Base-by-base conservation (phyloP, 805 yeast genomes). In the Metschnikowia rubicola region DNA sequence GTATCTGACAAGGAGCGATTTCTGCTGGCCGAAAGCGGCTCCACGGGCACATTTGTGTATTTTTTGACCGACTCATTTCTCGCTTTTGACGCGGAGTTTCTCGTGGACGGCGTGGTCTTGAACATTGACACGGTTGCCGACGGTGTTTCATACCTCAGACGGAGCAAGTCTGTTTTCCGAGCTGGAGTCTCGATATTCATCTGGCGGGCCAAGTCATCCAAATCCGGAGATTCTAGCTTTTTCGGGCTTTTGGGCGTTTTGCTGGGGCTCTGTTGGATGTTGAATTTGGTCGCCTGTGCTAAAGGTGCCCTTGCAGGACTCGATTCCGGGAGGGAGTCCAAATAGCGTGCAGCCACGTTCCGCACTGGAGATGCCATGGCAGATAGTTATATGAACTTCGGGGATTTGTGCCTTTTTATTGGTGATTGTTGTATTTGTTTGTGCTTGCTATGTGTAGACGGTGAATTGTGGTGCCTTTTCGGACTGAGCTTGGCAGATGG, bases 101-200 rank as follows among this genome's bases (percentile, higher is more conserved):
- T 39, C n/a, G 33, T 10, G 8, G 29, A 19, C 30, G 57, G 57
- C 1, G 73, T 66, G 13, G 65, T 57, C 48, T 70, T 71, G 57
- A 72, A 72, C 5, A 73, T 64, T 2, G 73, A 66, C 4, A 72
- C 69, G 0, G 75, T 72, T 1, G 70, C 76, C 10, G 74, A 69
- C 2, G 74, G 73, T 0, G 73, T 60, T 43, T 70, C 75, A 46
- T 66, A 72, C 35, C 63, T 60, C 0, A 68, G 53, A 35, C 69
- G 57, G 12, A 69, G 54, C 17, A 67, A 50, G 6, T 60, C 64
- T 4, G 64, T 57, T 37, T 62, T 65, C 17, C 57, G 58, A 30
- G 51, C 10, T 2, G 62, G 52, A 2, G 65, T 55, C 13, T 60
- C 60, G 15, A 67, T 51, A 43, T 67, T 61, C 50, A 72, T 55